These are phyloP conservation scores for Cercospora sesami DNA, from an alignment of 2,329 filamentous ascomycete species.

Conservation along the genomic window DNA sequence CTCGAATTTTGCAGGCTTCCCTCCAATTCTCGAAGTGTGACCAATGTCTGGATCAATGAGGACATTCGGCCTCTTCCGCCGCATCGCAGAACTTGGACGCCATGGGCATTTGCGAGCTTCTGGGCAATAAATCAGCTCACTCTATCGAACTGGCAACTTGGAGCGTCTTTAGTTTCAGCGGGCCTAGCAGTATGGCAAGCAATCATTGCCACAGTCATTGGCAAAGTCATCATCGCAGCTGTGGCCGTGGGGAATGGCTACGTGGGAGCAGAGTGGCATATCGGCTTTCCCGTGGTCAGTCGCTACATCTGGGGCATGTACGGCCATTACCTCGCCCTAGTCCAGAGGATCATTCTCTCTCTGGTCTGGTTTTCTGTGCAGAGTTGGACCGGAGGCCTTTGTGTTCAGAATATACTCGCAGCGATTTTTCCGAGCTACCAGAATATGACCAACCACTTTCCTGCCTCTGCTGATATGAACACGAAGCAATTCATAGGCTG, in stretches of 20 bases:
- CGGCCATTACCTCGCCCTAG: conserved; percentile 55
- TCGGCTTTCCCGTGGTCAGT: conserved; percentile 57
- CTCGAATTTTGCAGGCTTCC: conserved; percentile 29
- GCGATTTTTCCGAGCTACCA: conserved; percentile 61
- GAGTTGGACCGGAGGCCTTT: conserved; percentile 61
- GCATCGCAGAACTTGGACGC: conserved; percentile 41
- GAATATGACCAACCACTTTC: conserved; percentile 55
- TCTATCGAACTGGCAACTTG: conserved; percentile 42
- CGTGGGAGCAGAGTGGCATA: conserved; percentile 50
- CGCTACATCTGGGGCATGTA: conserved; percentile 59
- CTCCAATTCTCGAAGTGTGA: conserved; percentile 29
- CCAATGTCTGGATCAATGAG: conserved; percentile 44
- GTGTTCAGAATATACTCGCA: conserved; percentile 52
- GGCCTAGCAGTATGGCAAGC: conserved; percentile 48
- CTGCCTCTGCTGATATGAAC: conserved; percentile 47
- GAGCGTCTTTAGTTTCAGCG: conserved; percentile 41
- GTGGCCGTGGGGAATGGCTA: conserved; percentile 59
- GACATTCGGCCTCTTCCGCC: conserved; percentile 46
- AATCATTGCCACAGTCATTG: conserved; percentile 44
- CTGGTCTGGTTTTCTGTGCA: conserved; percentile 59
- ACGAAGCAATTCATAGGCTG: conserved; percentile 49
- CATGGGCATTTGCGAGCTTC: conserved; percentile 43
- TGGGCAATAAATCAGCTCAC: conserved; percentile 46
- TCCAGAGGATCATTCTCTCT: conserved; percentile 55
- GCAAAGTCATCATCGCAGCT: conserved; percentile 54